Percentiles rank a stretch among this genome's conserved stretches.
Evolutionary conservation across 2,329 filamentous ascomycete genomes (phyloP).

Genomic region (Harringtonia aguacate): DNA sequence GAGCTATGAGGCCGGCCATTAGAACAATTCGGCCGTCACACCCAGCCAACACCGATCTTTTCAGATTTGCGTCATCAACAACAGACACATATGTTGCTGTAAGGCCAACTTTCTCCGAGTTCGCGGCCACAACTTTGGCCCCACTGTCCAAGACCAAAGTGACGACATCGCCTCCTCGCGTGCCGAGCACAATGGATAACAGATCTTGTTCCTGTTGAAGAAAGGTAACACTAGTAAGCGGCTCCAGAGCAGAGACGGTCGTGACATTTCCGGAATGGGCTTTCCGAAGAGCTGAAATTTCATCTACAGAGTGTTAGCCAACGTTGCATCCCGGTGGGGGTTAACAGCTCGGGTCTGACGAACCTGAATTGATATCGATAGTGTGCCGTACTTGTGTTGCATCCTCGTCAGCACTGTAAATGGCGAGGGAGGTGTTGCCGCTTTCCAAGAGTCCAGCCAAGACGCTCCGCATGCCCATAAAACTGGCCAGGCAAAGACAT

Average conservation of each 20-base stretch:
- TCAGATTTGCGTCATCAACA: conserved; percentile 8
- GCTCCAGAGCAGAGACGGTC: conserved; percentile 18
- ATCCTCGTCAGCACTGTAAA: conserved; percentile 14
- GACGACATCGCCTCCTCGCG: conserved; percentile 40
- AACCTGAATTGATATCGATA: conserved; percentile 15
- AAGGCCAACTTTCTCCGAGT: conserved; percentile 17
- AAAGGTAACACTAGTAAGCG: conserved; percentile 33
- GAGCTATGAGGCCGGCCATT: conserved; percentile 25
- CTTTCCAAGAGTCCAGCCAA: conserved; percentile 24
- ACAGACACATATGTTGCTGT: conserved; percentile 14
- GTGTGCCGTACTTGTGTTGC: conserved; percentile 2
- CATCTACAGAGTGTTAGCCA: not conserved
- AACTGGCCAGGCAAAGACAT: conserved; percentile 27
- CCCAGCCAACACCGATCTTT: conserved; percentile 28
- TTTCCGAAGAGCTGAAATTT: not conserved
- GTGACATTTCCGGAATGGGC: not conserved
- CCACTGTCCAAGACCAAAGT: conserved; percentile 21
- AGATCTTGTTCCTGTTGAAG: conserved; percentile 15
- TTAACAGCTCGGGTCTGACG: not conserved
- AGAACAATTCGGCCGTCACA: conserved; percentile 37
- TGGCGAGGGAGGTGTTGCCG: conserved; percentile 21
- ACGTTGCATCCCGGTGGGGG: not conserved
- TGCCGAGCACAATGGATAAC: conserved; percentile 29
- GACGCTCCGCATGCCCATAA: conserved; percentile 17
- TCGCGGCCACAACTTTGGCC: conserved; percentile 10